Evolutionary conservation across 164 flowering plant species (phyloP).

Genomic region (Vitis vinifera): ASM3070453v1 NC_081822.1:525501-526000

Average conservation of each 20-base stretch:
- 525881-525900: too few species aligned
- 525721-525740: too few species aligned
- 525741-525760: too few species aligned
- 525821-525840: too few species aligned
- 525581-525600: conserved; percentile 15
- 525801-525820: too few species aligned
- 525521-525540: conserved; percentile 14
- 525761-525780: too few species aligned
- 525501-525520: conserved; percentile 4
- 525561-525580: conserved; percentile 23
- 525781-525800: too few species aligned
- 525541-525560: conserved; percentile 26
- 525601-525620: conserved; percentile 24
- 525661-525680: conserved; percentile 21
- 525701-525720: conserved; percentile 15
- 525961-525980: conserved; percentile 13
- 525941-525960: conserved; percentile 19
- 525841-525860: too few species aligned
- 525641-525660: conserved; percentile 12
- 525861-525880: too few species aligned
- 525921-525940: too few species aligned
- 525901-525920: too few species aligned
- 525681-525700: conserved; percentile 28
- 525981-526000: conserved; percentile 10
- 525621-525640: conserved; percentile 24